These are phyloP conservation scores for Phialemonium atrogriseum DNA, from an alignment of 2,329 filamentous ascomycete species.

Conservation along the genomic window DNA sequence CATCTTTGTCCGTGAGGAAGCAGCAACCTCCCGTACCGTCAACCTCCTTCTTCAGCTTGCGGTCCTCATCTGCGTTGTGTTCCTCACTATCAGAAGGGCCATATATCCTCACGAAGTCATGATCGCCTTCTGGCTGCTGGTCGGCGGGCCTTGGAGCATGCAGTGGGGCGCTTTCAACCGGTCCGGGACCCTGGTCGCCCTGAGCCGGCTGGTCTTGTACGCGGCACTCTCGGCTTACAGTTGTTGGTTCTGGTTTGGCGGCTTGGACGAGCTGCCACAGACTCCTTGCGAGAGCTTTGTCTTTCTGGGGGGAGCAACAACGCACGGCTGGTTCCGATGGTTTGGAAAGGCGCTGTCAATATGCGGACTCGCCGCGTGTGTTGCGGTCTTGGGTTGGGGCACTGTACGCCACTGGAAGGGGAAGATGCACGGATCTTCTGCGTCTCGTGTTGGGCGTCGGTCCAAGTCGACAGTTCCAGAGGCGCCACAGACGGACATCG, in stretches of 20 bases:
- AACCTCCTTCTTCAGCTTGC: slow-evolving; percentile 4
- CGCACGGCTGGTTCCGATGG: slow-evolving; percentile 1
- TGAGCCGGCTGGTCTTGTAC: slow-evolving; percentile 1
- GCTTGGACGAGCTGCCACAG: not conserved
- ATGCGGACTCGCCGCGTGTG: too few species aligned
- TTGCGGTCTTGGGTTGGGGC: not conserved
- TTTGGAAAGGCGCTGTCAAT: slow-evolving; percentile 3
- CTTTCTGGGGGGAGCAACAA: not conserved
- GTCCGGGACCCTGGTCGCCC: not conserved
- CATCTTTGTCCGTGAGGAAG: slow-evolving; percentile 3
- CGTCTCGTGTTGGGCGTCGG: too few species aligned
- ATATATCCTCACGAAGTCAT: slow-evolving; percentile 3
- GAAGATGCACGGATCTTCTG: too few species aligned
- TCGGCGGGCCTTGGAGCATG: slow-evolving; percentile 1
- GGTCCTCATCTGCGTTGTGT: slow-evolving; percentile 1
- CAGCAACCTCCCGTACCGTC: slow-evolving; percentile 1
- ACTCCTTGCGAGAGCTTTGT: not conserved
- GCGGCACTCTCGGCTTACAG: slow-evolving; percentile 2
- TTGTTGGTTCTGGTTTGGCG: slow-evolving; percentile 4
- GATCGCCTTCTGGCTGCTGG: slow-evolving; percentile 4
- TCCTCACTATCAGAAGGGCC: slow-evolving; percentile 1
- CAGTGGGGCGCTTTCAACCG: not conserved
- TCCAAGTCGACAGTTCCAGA: too few species aligned
- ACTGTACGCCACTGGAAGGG: too few species aligned
- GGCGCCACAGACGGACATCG: too few species aligned